A percentile compares a stretch with the other conserved stretches of the same genome.
These are phyloP conservation scores for Sequoia sempervirens DNA, from an alignment of 75 land plant species.

Conservation along the genomic window DNA sequence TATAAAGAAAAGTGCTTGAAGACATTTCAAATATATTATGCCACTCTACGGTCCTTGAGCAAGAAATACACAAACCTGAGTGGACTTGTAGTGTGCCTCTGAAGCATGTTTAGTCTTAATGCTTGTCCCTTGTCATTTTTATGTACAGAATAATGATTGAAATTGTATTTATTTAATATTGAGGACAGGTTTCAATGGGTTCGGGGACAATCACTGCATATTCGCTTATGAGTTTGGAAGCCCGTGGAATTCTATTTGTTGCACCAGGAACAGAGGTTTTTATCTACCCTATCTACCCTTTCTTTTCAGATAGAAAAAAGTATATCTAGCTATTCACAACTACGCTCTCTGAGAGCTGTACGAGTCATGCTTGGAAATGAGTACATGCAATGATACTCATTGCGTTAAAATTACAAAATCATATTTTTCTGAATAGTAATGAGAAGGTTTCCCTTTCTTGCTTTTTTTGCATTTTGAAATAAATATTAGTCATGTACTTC, in stretches of 20 bases:
- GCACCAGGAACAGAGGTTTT: slow-evolving; percentile 86
- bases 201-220: slow-evolving; percentile 76
- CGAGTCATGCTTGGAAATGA: background rate
- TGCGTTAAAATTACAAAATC: background rate
- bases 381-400: background rate
- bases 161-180: background rate
- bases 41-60: background rate
- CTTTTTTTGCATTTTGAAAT: background rate
- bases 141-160: background rate
- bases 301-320: background rate
- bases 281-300: background rate
- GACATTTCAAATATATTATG: background rate
- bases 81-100: background rate
- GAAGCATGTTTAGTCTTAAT: background rate
- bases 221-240: slow-evolving; percentile 86
- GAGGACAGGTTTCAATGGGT: slow-evolving; percentile 77
- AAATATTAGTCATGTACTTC: background rate
- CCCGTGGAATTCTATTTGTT: slow-evolving; percentile 88
- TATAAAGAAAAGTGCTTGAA: background rate
- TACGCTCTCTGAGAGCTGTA: background rate
- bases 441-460: background rate
- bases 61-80: background rate
- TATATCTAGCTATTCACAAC: background rate
- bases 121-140: background rate
- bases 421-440: background rate